Conservation (phyloP, 2,329 filamentous ascomycete species). For the Gremmenia infestans region DNA sequence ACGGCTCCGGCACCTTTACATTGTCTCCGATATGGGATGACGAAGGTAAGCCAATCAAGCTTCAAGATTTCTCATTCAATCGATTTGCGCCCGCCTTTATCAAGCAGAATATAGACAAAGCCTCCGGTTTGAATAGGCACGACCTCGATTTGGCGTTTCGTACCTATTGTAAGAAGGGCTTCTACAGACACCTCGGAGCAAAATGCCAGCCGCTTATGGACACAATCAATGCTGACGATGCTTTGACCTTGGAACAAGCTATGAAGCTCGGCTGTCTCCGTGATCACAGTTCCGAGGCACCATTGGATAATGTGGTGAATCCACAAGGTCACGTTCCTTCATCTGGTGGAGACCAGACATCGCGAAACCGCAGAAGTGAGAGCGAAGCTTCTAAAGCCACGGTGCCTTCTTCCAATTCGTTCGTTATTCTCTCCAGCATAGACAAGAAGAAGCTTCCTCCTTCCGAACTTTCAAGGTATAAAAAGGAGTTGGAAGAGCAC, state of each 20-base stretch:
- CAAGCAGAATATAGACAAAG: background rate
- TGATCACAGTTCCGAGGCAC: background rate
- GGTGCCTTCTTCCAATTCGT: background rate
- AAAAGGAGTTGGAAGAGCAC: background rate
- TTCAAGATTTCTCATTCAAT: conserved; percentile 8
- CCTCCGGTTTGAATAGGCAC: background rate
- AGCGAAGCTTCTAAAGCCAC: background rate
- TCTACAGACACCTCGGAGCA: conserved; percentile 1
- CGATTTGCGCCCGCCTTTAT: conserved; percentile 3
- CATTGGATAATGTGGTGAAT: background rate
- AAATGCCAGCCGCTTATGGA: background rate
- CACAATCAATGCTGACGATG: background rate
- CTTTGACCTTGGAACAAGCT: conserved; percentile 1
- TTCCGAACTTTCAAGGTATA: background rate
- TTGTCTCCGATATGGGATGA: background rate
- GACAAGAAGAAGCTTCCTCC: background rate
- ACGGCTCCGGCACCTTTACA: background rate
- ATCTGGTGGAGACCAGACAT: background rate
- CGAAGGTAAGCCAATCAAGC: conserved; percentile 4
- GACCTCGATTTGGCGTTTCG: conserved; percentile 1
- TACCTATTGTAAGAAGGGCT: background rate
- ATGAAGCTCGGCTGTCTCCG: background rate
- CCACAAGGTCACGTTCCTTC: background rate
- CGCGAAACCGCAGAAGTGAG: background rate
- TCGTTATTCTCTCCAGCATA: background rate